Evolutionary conservation across 2,329 filamentous ascomycete genomes (phyloP).

Genomic region (Pseudogymnoascus sp.): DNA sequence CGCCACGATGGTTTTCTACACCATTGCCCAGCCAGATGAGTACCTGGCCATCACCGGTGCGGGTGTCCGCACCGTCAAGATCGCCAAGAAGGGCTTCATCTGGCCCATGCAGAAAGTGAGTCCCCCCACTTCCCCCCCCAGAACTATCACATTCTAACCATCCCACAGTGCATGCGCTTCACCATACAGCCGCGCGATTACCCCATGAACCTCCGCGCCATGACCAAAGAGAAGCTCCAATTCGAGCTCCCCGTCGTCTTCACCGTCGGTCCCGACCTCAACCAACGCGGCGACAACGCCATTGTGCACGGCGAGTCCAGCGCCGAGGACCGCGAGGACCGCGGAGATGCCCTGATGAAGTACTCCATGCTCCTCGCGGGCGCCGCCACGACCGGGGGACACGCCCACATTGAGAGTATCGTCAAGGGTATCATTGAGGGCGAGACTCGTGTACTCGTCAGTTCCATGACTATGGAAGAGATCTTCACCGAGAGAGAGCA

Average conservation of each 20-base stretch:
- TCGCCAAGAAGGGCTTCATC: conserved; percentile 69
- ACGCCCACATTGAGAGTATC: conserved; percentile 68
- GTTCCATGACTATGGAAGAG: conserved; percentile 84
- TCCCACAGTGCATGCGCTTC: conserved; percentile 31
- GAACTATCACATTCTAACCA: background rate
- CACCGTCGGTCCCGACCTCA: conserved; percentile 73
- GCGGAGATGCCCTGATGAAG: conserved; percentile 61
- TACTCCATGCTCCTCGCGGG: conserved; percentile 74
- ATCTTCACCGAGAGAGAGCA: conserved; percentile 70
- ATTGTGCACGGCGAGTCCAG: conserved; percentile 14
- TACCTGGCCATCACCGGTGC: conserved; percentile 84
- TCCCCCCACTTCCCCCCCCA: conserved; percentile 18
- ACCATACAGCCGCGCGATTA: conserved; percentile 72
- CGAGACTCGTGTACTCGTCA: conserved; percentile 74
- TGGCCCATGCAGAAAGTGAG: conserved; percentile 58
- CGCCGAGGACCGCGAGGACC: conserved; percentile 36
- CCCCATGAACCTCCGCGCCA: conserved; percentile 72
- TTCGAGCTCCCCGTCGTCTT: conserved; percentile 77
- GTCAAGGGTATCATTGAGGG: conserved; percentile 88
- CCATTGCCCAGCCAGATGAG: conserved; percentile 65
- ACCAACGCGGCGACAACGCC: conserved; percentile 42
- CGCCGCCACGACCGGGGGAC: conserved; percentile 28
- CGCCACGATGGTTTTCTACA: conserved; percentile 46
- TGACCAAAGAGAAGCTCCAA: conserved; percentile 83
- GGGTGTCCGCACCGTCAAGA: conserved; percentile 63